These are phyloP conservation scores for Teratosphaeria gauchensis DNA, from an alignment of 2,329 filamentous ascomycete genomes.

Conservation along the genomic window DNA sequence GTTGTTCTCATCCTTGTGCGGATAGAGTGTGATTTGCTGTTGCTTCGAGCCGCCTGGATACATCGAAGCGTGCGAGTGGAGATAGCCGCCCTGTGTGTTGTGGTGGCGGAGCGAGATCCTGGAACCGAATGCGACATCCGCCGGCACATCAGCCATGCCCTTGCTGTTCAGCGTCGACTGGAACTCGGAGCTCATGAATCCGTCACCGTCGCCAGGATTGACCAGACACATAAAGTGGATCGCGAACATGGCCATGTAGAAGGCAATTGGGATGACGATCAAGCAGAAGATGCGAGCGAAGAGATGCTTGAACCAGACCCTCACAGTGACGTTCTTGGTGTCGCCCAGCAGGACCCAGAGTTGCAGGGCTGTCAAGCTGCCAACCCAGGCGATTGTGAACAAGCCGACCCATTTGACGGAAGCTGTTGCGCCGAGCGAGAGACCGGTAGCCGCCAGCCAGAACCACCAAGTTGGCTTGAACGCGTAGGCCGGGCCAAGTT, in stretches of 20 bases:
- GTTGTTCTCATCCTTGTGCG: slow-evolving; percentile 99
- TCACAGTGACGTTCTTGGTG: slow-evolving; percentile 68
- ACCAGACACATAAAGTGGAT: slow-evolving; percentile 90
- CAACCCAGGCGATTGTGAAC: slow-evolving; percentile 98
- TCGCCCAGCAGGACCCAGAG: slow-evolving; percentile 94
- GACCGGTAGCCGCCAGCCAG: slow-evolving; percentile 79
- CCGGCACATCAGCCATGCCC: slow-evolving; percentile 88
- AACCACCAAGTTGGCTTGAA: slow-evolving; percentile 96
- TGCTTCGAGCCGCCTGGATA: slow-evolving; percentile 96
- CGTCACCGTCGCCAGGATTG: slow-evolving; percentile 94
- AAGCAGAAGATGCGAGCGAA: slow-evolving; percentile 84
- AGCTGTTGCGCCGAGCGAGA: slow-evolving; percentile 78
- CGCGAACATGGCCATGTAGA: slow-evolving; percentile 95
- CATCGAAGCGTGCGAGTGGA: slow-evolving; percentile 96
- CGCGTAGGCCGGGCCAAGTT: slow-evolving; percentile 78
- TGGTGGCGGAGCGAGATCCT: slow-evolving; percentile 79
- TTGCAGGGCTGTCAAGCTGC: slow-evolving; percentile 78
- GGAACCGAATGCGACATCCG: slow-evolving; percentile 83
- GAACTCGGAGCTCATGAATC: slow-evolving; percentile 99
- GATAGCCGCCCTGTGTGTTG: slow-evolving; percentile 95
- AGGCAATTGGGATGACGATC: slow-evolving; percentile 75
- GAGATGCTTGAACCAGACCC: slow-evolving; percentile 87
- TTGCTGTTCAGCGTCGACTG: slow-evolving; percentile 95
- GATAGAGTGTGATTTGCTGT: slow-evolving; percentile 95
- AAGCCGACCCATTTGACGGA: slow-evolving; percentile 99